Evolutionary conservation across 805 yeast species (phyloP), one percentile per base, ranked within the genome.

Genomic region (Yarrowia sp.): DNA sequence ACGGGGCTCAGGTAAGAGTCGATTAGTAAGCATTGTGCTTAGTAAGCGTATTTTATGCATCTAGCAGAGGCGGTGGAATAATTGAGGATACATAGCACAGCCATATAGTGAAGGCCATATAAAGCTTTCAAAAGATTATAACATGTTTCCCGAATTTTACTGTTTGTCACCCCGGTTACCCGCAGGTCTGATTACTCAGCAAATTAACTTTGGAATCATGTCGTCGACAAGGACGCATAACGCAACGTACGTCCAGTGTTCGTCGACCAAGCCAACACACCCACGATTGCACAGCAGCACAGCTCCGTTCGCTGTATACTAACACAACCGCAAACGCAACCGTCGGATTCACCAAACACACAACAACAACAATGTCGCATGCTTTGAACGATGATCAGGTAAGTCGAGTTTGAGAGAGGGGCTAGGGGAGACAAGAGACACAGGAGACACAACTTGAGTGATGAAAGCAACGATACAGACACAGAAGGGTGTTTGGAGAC

Each of bases 311-410:
- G 58, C 58, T 52, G 58, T 34, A 36, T 52, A 52, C 58, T 52
- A 52, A 52, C 58, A 52, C 60, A 20, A 13, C 17, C 60, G 39
- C 44, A 20, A 34, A 3, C 24, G 4, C 15, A 19, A 5, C 43
- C 33, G 43, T 36, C 43, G 58, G 20, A 52, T 38, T 52, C n/a
- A 36, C 33, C 43, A 52, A 52, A 34, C 36, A 30, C 43, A 52
- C 17, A 34, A 20, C 30, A 24, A 4, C 61, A 33, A 52, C 38
- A 30, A 58, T 58, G 64, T 58, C 64, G 64, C 64, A 58, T 58
- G 64, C 64, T 42, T 42, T 58, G 64, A 58, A 58, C 50, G 64
- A 58, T 58, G 64, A 58, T 43, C 64, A 58, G 64, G 64, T 58
- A 50, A 58, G 64, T 58, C n/a, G n/a, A n/a, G n/a, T n/a, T n/a